These are phyloP conservation scores for Coelastrella sp. DNA, from an alignment of 139 green algal species.

Conservation along the genomic window DNA sequence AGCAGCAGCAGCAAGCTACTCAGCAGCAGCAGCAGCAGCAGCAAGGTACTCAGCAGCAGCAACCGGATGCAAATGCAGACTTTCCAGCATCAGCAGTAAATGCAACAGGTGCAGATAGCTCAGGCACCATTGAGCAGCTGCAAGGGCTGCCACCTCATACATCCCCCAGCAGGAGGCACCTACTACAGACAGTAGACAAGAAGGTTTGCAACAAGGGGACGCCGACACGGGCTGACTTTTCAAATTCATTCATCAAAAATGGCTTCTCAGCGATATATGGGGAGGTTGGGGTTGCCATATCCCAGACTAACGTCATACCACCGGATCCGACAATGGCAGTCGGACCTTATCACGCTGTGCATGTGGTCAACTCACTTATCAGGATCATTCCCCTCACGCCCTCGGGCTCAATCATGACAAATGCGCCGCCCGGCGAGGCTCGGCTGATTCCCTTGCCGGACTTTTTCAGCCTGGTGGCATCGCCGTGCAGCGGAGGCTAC, in stretches of 20 bases:
- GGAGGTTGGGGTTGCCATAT: not conserved
- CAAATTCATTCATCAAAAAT: not conserved
- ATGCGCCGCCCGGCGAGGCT: not conserved
- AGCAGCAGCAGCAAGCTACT: not conserved
- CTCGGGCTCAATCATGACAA: not conserved
- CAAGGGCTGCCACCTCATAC: not conserved
- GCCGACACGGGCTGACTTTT: not conserved
- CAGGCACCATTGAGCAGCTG: too few species aligned
- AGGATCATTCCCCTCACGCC: slow-evolving; percentile 4
- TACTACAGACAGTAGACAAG: slow-evolving; percentile 1
- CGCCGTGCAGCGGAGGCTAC: slow-evolving; percentile 35
- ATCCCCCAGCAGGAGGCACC: not conserved
- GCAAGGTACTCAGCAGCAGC: slow-evolving; percentile 7
- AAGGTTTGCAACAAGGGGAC: slow-evolving; percentile 32
- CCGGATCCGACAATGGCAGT: slow-evolving; percentile 16
- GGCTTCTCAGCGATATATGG: not conserved
- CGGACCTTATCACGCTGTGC: not conserved
- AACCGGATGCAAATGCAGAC: not conserved
- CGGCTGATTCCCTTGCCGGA: slow-evolving; percentile 31
- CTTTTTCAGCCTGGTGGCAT: slow-evolving; percentile 19
- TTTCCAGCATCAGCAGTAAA: not conserved
- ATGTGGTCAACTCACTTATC: slow-evolving; percentile 40
- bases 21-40: not conserved
- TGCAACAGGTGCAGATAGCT: not conserved
- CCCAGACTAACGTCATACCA: slow-evolving; percentile 15